phyloP scores from a whole-genome alignment of 768 basidiomycete species.

The Guyanaporus albipodus region DNA sequence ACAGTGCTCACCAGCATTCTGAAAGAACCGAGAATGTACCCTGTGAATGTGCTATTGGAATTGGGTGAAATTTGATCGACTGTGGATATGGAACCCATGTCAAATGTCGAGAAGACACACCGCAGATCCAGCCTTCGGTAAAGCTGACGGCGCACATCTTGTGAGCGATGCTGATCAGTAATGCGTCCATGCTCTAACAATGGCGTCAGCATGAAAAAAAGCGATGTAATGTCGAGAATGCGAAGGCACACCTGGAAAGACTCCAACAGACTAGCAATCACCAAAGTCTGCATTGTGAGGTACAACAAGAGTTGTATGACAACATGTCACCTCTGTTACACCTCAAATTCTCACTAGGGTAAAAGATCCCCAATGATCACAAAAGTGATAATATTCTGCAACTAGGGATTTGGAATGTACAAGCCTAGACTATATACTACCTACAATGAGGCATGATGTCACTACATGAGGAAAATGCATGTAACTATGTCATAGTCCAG shows the following conservation, averaged over 20 bases:
- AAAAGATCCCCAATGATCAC: too few relatives aligned
- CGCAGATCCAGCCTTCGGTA: slow-evolving; percentile 19
- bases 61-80: slow-evolving; percentile 10
- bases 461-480: too few relatives aligned
- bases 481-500: too few relatives aligned
- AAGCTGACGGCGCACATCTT: slow-evolving; percentile 27
- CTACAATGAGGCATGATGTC: too few relatives aligned
- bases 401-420: too few relatives aligned
- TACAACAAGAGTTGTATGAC: slow-evolving; percentile 18
- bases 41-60: slow-evolving; percentile 15
- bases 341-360: too few relatives aligned
- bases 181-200: slow-evolving; percentile 21
- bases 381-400: too few relatives aligned
- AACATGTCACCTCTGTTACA: slow-evolving; percentile 23
- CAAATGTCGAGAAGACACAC: slow-evolving; percentile 2
- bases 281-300: slow-evolving; percentile 21
- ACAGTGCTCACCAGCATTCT: slow-evolving; percentile 16
- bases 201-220: background rate
- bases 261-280: slow-evolving; percentile 23
- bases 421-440: too few relatives aligned
- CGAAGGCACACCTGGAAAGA: slow-evolving; percentile 20
- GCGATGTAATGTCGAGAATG: background rate
- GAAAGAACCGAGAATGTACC: slow-evolving; percentile 21
- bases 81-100: slow-evolving; percentile 1
- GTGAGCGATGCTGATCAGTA: slow-evolving; percentile 22